Base-by-base conservation (phyloP, 2,329 filamentous ascomycete genomes). In the Fusarium decemcellulare region DNA sequence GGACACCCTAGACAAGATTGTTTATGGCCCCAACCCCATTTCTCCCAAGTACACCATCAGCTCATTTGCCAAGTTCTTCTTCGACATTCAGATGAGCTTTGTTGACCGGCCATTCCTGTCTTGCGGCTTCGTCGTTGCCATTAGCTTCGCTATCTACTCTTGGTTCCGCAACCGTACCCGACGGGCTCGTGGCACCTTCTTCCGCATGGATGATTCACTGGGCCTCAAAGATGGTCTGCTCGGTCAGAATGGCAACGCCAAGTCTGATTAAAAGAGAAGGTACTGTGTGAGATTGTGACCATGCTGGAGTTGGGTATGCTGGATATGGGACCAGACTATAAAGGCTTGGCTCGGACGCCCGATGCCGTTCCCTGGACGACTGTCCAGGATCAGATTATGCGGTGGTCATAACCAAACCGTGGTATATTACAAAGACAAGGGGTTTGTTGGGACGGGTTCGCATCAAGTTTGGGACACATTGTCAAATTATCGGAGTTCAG, bases 21-120 rank as follows among this genome's bases (percentile, higher is more conserved):
- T 92, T 10, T 84, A 88, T 27, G 88, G 87, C 51, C 91, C 91
- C 51, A 88, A 92, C 48, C 89, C 90, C 76, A 92, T 97, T 78
- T 87, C 88, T 75, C 85, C 92, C 34, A 96, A 95, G 83, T 89
- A 92, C 67, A 94, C 93, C n/a, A 90, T 93, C 62, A 90, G 89
- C 57, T 86, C 86, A 61, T 82, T 95, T 66, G 88, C 91, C 75
- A 91, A 92, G 80, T 81, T 93, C 64, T 92, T 93, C 81, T 90
- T 91, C 70, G 87, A 91, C 74, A 86, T 91, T 57, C 83, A 87
- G 71, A 81, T 85, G 69, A 85, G 85, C 54, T 88, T 90, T 66
- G 76, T 82, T 15, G 87, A 90, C 67, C 89, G 91, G 73, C 88
- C 88, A 1, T 88, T 85, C 74, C 80, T 91, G 37, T 86, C 85